Evolutionary conservation across 2,329 filamentous ascomycete species (phyloP).

Genomic region (Xylaria sp.): DNA sequence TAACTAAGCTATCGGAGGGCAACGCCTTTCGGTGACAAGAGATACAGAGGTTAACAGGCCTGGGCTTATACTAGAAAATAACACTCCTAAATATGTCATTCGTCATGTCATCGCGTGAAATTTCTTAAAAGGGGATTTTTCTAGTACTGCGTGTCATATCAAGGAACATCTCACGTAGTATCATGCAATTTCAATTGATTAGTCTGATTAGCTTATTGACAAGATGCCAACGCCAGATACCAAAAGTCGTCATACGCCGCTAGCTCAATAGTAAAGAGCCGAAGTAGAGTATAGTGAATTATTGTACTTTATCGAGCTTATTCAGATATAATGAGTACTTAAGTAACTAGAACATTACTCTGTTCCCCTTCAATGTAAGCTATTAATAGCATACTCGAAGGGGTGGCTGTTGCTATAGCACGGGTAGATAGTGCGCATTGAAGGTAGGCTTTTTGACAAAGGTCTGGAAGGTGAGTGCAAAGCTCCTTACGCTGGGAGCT

Average conservation of each 20-base stretch:
- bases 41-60: neutral
- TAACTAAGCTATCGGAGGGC: neutral
- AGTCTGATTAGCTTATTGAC: neutral
- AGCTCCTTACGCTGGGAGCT: neutral
- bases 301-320: neutral
- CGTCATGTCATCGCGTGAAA: neutral
- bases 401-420: neutral
- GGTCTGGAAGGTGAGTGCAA: neutral
- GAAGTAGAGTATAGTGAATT: neutral
- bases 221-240: neutral
- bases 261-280: neutral
- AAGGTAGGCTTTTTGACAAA: neutral
- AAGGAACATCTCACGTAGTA: neutral
- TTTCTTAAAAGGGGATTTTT: too few species aligned
- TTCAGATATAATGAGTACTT: neutral
- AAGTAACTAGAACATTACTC: constrained; percentile 23
- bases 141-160: too few species aligned
- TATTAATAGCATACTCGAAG: neutral
- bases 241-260: neutral
- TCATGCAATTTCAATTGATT: neutral
- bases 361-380: neutral
- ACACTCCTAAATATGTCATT: neutral
- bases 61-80: too few species aligned
- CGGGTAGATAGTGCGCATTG: neutral
- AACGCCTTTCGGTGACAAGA: neutral